Evolutionary conservation across 176 grass and related monocot species (phyloP).

Genomic region (Tuctoria greenei): DNA sequence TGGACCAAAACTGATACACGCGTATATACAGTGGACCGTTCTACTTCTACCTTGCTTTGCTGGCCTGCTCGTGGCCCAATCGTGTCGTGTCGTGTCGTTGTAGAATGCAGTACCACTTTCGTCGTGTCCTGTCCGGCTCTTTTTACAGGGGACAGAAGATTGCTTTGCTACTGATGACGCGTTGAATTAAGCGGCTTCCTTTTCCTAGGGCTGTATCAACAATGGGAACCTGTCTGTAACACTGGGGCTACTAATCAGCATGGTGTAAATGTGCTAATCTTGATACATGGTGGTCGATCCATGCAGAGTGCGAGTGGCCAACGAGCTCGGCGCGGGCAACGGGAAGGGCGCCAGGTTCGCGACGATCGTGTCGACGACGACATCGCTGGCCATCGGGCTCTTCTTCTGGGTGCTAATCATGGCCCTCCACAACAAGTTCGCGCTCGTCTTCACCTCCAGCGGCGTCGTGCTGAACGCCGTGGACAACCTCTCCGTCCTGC

Average conservation of each 20-base stretch:
- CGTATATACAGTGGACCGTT: too few relatives aligned
- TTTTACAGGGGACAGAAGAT: background rate
- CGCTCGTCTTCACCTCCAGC: conserved; percentile 82
- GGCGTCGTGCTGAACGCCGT: conserved; percentile 66
- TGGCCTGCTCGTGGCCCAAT: background rate
- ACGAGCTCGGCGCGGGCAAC: conserved; percentile 89
- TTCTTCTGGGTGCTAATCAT: conserved; percentile 83
- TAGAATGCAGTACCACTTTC: too few relatives aligned
- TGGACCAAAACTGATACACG: background rate
- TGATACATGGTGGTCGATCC: background rate
- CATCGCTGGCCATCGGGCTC: conserved; percentile 78
- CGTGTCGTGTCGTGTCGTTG: background rate
- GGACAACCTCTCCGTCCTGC: conserved; percentile 58
- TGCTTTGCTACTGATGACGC: too few relatives aligned
- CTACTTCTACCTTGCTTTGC: background rate
- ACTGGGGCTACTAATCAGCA: background rate
- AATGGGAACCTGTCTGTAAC: background rate
- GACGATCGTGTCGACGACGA: conserved; percentile 60
- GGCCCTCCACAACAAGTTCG: conserved; percentile 72
- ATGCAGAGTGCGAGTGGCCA: conserved; percentile 78
- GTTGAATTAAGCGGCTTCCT: too few relatives aligned
- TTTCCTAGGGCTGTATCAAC: too few relatives aligned
- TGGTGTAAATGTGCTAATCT: background rate
- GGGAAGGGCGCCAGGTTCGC: conserved; percentile 78
- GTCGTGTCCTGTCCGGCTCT: background rate